Evolutionary conservation across 352 stramenopile genomes (phyloP), one percentile per base, ranked within the genome.

Genomic region (Phytopythium vexans): DNA sequence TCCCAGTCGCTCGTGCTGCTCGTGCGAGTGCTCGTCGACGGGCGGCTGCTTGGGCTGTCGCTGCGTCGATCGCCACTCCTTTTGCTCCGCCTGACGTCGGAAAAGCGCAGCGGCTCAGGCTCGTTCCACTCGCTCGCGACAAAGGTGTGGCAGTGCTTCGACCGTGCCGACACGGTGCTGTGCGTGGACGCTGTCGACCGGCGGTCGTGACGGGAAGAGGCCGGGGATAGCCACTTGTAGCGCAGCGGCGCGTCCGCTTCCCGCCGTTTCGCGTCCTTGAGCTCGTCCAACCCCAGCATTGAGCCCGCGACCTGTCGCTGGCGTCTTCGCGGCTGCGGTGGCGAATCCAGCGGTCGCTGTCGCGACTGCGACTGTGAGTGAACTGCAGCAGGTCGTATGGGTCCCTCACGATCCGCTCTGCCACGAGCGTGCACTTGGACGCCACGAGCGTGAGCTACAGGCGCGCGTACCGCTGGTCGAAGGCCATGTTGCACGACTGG

Each of bases 61-160:
- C 8, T 31, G 27, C 21, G 35, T 21, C 54, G 54, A 27, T 41
- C 33, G 48, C 14, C 51, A 31, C 10, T 56, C 14, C 35, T 5
- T 21, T 14, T 41, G 35, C 10, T 52, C 27, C 5, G 11, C 35
- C 34, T 36, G 31, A 3, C 10, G 10, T 63, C 14, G 55, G n/a
- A n/a, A n/a, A n/a, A 51, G 41, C 74, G 72, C 4, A 94, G 65
- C 12, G 60, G 74, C 52, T 94, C 85, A 1, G 82, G 80, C 21
- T 73, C 68, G 52, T 92, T 82, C 85, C 85, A 94, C 37, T 94
- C 85, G 60, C 71, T 88, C 40, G 61, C 43, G 43, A 82, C 69
- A 1, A 94, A 62, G 21, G 61, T 57, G 39, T 58, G 38, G 8
- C 62, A 49, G 8, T 59, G 52, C 41, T 86, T 58, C 4, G 63